Evolutionary conservation across 1,139 yeast species (phyloP).

Genomic region (Geotrichum carabidarum): DNA sequence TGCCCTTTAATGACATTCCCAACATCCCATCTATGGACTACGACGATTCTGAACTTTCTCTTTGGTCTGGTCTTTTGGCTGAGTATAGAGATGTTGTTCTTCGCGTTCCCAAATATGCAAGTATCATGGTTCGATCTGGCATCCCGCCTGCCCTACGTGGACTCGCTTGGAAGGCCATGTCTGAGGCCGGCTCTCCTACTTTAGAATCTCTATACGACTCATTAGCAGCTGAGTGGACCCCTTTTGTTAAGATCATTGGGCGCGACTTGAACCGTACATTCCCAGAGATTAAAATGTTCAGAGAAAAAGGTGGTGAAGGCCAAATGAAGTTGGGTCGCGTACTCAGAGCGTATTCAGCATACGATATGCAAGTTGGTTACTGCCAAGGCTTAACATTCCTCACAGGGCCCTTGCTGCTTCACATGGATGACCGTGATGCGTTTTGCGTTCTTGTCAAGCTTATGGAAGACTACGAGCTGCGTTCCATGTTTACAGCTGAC

Average conservation of each 20-base stretch:
- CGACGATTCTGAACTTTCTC: conserved; percentile 31
- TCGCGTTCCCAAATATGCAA: conserved; percentile 34
- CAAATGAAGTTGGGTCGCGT: conserved; percentile 50
- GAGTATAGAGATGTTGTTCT: conserved; percentile 35
- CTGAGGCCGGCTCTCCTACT: conserved; percentile 34
- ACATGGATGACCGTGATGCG: conserved; percentile 48
- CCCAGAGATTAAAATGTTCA: conserved; percentile 53
- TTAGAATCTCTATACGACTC: conserved; percentile 41
- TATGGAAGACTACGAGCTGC: conserved; percentile 59
- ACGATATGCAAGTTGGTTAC: conserved; percentile 65
- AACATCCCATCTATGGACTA: conserved; percentile 23
- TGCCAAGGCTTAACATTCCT: conserved; percentile 67
- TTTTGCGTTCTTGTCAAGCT: conserved; percentile 53
- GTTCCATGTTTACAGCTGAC: conserved; percentile 56
- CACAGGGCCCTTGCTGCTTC: conserved; percentile 57
- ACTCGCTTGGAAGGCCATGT: conserved; percentile 38
- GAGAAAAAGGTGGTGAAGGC: conserved; percentile 44
- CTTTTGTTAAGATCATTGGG: conserved; percentile 50
- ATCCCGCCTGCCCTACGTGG: conserved; percentile 41
- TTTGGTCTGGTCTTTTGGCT: conserved; percentile 38
- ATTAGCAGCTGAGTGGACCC: conserved; percentile 43
- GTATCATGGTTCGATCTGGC: conserved; percentile 37
- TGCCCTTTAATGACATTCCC: conserved; percentile 30
- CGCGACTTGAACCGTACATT: conserved; percentile 63
- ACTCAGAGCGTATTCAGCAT: conserved; percentile 61